Percentiles rank a stretch among this genome's conserved stretches.
Evolutionary conservation across 345 rosid species (phyloP).

Genomic region (Sonneratia caseolaris): DNA sequence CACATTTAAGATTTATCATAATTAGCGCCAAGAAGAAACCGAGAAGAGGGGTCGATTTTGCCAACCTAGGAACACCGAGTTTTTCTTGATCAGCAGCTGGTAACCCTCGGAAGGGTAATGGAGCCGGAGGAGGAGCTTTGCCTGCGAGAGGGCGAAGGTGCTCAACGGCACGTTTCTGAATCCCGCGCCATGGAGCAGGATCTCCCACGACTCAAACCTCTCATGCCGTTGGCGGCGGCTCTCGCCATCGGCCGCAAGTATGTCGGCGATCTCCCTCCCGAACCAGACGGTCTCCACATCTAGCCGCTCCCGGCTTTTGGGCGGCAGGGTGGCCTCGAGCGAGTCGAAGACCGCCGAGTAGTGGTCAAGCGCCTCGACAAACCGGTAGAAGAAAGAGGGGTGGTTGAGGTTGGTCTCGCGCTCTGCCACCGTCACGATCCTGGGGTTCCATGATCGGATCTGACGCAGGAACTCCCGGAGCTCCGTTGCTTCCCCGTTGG

Average conservation of each 20-base stretch:
- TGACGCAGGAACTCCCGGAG: slow-evolving; percentile 43
- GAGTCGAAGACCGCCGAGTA: slow-evolving; percentile 44
- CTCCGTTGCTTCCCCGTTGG: slow-evolving; percentile 39
- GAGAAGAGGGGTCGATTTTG: slow-evolving; percentile 77
- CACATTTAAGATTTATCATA: neutral
- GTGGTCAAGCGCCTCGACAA: slow-evolving; percentile 69
- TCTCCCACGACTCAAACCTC: slow-evolving; percentile 66
- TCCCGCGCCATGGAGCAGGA: slow-evolving; percentile 48
- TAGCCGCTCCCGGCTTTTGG: slow-evolving; percentile 68
- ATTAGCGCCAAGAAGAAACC: slow-evolving; percentile 75
- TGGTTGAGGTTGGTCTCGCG: slow-evolving; percentile 74
- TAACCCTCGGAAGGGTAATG: slow-evolving; percentile 96
- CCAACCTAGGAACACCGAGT: slow-evolving; percentile 74
- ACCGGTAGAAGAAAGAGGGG: slow-evolving; percentile 51
- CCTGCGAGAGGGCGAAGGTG: slow-evolving; percentile 76
- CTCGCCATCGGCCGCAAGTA: slow-evolving; percentile 54
- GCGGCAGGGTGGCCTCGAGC: slow-evolving; percentile 39
- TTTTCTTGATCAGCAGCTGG: slow-evolving; percentile 50
- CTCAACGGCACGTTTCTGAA: slow-evolving; percentile 62
- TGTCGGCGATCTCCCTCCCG: slow-evolving; percentile 69
- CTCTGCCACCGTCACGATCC: slow-evolving; percentile 64
- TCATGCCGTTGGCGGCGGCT: slow-evolving; percentile 50
- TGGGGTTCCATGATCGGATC: slow-evolving; percentile 61
- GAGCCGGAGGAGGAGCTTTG: slow-evolving; percentile 76
- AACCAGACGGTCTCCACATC: slow-evolving; percentile 80